Percentiles rank a stretch among this genome's conserved stretches.
Conservation (phyloP, 2,329 filamentous ascomycete species). For the Hirsutella rhossiliensis region DNA sequence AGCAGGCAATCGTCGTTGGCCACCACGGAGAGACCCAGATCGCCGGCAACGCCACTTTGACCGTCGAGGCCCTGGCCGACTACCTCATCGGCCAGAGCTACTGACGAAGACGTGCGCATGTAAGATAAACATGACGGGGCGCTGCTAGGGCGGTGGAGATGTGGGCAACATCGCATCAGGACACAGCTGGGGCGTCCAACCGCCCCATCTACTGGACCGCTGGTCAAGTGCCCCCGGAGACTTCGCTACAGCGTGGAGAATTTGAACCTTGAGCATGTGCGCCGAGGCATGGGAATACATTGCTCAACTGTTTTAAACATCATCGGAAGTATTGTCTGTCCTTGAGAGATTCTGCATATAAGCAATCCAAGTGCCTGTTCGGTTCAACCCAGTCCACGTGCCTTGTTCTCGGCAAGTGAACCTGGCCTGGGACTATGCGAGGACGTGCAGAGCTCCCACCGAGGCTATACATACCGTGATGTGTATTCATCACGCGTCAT, state of each 20-base stretch:
- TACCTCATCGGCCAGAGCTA: constrained; percentile 74
- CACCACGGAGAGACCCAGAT: constrained; percentile 69
- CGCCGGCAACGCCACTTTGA: constrained; percentile 64
- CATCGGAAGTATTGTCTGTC: constrained; percentile 7
- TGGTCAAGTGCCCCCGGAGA: background rate
- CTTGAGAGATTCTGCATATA: constrained; percentile 16
- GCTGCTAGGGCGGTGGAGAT: background rate
- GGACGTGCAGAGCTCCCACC: no score
- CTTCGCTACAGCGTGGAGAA: constrained; percentile 1
- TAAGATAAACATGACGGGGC: constrained; percentile 3
- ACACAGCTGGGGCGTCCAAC: background rate
- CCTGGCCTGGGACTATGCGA: background rate
- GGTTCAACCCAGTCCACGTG: background rate
- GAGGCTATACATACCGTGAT: no score
- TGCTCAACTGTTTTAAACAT: background rate
- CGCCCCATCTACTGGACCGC: background rate
- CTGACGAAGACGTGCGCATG: constrained; percentile 30
- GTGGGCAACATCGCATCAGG: background rate
- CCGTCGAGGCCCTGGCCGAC: constrained; percentile 73
- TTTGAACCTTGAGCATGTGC: constrained; percentile 4
- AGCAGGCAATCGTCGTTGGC: constrained; percentile 75
- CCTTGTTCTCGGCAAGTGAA: background rate
- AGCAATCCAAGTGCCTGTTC: constrained; percentile 11
- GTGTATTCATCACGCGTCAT: no score
- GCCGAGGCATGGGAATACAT: constrained; percentile 1